Evolutionary conservation across 2,329 filamentous ascomycete species (phyloP), one percentile per base, ranked within the genome.

Genomic region (Ciborinia camelliae): DNA sequence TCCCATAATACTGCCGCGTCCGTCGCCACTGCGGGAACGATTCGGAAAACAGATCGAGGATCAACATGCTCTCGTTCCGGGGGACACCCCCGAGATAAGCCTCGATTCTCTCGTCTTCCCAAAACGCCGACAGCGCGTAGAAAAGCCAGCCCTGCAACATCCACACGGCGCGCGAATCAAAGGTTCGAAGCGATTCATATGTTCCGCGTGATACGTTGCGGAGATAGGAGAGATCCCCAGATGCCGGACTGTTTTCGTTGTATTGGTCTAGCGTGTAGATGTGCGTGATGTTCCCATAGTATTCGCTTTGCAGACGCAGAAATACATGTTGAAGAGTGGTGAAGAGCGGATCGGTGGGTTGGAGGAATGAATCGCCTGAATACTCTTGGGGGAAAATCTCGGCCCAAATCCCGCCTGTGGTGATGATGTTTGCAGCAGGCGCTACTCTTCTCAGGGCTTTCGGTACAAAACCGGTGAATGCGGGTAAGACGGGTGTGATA

Each of bases 111-210:
- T 76, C 75, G 28, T 77, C 70, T 8, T 77, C 80, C 79, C 81
- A 81, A 67, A 81, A 81, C 26, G 74, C 73, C 0, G 70, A 70
- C 47, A 77, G 79, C 3, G 76, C 76, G 30, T 76, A 79, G 71
- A 84, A 85, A 1, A 84, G 74, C 75, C 80, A 82, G 20, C 80
- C 78, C 68, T 84, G 81, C 68, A 85, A 79, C 67, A 84, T 72
- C 82, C 82, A 84, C 3, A 82, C 73, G 2, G 82, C 81, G 20
- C 77, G 72, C 0, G 81, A 75, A 64, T 83, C 80, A 0, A 78
- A 81, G 2, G 76, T 71, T 67, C 83, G 83, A 41, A 84, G 75
- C 53, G 77, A 79, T 51, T 78, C 70, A 76, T 79, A 81, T 0
- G 81, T 83, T 61, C 75, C 77, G 26, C 71, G 72, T 4, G 71